Conservation (phyloP, 176 grass and related monocot species). For the Cenchrus americanus region DNA sequence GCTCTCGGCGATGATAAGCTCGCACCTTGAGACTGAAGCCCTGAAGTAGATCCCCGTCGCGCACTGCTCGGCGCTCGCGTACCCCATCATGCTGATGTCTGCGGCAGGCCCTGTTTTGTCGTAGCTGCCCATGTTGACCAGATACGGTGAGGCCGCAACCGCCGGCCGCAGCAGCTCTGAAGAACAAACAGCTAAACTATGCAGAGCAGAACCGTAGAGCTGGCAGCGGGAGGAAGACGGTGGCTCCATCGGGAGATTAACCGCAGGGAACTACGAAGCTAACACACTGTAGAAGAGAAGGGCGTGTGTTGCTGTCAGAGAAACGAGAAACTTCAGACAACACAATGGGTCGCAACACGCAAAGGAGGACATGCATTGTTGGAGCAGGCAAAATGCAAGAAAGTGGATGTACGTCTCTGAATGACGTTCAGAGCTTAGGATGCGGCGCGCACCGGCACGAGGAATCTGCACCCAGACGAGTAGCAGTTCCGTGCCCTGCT, state of each 20-base stretch:
- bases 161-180: slow-evolving; percentile 32
- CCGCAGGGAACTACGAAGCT: neutral
- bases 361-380: neutral
- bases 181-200: slow-evolving; percentile 52
- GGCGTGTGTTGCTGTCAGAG: neutral
- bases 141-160: slow-evolving; percentile 60
- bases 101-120: slow-evolving; percentile 96
- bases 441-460: neutral
- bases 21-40: slow-evolving; percentile 66
- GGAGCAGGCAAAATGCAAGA: neutral
- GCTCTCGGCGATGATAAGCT: slow-evolving; percentile 79
- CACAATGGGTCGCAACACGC: neutral
- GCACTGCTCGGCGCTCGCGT: slow-evolving; percentile 77
- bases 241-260: slow-evolving; percentile 53
- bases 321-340: neutral
- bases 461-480: neutral
- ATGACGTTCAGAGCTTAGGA: neutral
- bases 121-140: slow-evolving; percentile 82
- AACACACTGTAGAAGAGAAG: slow-evolving; percentile 24
- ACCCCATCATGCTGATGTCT: slow-evolving; percentile 99
- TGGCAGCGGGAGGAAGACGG: slow-evolving; percentile 26
- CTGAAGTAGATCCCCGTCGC: slow-evolving; percentile 89
- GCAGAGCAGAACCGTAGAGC: slow-evolving; percentile 25
- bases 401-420: neutral
- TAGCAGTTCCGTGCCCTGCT: no score